Base-by-base conservation (phyloP, 495 filamentous ascomycete genomes). In the Aeminium ludgeri region DNA sequence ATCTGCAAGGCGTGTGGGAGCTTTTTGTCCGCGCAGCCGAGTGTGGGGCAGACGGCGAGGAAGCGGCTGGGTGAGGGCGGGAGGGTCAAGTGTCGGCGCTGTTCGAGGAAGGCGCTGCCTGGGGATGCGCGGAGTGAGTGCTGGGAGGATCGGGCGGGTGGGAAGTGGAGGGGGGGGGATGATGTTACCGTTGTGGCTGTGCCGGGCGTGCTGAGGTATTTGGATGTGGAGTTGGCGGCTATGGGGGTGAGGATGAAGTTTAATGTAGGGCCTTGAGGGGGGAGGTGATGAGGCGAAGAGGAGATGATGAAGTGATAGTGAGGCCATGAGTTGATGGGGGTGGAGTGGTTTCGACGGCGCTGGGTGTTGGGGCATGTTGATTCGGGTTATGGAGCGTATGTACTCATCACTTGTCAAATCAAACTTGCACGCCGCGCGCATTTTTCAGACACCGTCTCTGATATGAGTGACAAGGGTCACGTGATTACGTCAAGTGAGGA, bases 201-300 rank as follows among this genome's bases (percentile, higher is more conserved):
- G 36, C 89, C 89, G 0, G 87, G 86, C 40, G 89, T 92, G 35
- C 60, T 97, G 50, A 79, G 78, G 60, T 96, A 83, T 65, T 57
- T 97, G 46, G 89, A 97, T 67, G 86, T 92, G 5, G 89, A 97
- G 57, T 63, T 97, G 48, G 81, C 83, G 31, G 82, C 85, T 31
- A 96, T 94, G 85, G 86, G 86, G 37, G 75, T 92, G 36, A 72
- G 79, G 54, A 74, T 94, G 67, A 85, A 78, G 67, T 97, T 89
- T 60, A 77, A 76, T 60, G 72, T 96, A 25, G 74, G 69, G 34
- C 75, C 69, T 33, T 72, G 36, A 43, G 34, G 38, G 11, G 36
- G 18, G 20, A n/a, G n/a, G n/a, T n/a, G n/a, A n/a, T n/a, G n/a
- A n/a, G n/a, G n/a, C n/a, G n/a, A n/a, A n/a, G n/a, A n/a, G n/a